These are phyloP conservation scores for Pelargonium nanum DNA, from an alignment of 345 rosid species.

Conservation along the genomic window DNA sequence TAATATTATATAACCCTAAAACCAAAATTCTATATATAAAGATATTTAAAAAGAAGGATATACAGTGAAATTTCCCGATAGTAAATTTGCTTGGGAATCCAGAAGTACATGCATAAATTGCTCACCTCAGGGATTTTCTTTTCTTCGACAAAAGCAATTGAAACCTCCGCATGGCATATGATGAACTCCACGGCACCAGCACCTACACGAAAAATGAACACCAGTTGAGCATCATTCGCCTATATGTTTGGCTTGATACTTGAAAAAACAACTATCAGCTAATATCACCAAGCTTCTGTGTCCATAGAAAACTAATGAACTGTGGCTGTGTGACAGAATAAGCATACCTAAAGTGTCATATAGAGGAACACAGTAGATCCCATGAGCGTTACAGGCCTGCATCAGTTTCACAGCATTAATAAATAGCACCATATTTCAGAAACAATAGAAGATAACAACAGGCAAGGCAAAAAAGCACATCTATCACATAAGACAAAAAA, in stretches of 20 bases:
- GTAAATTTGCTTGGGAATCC: neutral
- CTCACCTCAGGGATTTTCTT: slow-evolving; percentile 80
- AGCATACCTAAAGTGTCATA: slow-evolving; percentile 90
- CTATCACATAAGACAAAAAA: neutral
- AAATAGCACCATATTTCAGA: neutral
- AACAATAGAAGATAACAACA: neutral
- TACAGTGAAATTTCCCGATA: too few relatives aligned
- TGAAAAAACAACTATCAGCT: neutral
- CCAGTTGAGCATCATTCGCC: slow-evolving; percentile 5
- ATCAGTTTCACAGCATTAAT: slow-evolving; percentile 15
- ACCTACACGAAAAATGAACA: slow-evolving; percentile 35
- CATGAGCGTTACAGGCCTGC: slow-evolving; percentile 99
- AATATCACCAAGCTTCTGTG: too few relatives aligned
- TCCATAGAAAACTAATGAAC: neutral
- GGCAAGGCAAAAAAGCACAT: neutral
- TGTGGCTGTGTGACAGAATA: neutral
- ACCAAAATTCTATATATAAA: neutral
- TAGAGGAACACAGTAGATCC: slow-evolving; percentile 86
- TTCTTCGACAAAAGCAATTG: slow-evolving; percentile 83
- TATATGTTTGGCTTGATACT: neutral
- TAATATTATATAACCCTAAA: too few relatives aligned
- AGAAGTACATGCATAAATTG: neutral
- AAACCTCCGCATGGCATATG: slow-evolving; percentile 77
- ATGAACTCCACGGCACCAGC: slow-evolving; percentile 88
- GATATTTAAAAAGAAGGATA: neutral